phyloP scores from a whole-genome alignment of 2,329 filamentous ascomycete genomes.

The Xylaria sp. region DNA sequence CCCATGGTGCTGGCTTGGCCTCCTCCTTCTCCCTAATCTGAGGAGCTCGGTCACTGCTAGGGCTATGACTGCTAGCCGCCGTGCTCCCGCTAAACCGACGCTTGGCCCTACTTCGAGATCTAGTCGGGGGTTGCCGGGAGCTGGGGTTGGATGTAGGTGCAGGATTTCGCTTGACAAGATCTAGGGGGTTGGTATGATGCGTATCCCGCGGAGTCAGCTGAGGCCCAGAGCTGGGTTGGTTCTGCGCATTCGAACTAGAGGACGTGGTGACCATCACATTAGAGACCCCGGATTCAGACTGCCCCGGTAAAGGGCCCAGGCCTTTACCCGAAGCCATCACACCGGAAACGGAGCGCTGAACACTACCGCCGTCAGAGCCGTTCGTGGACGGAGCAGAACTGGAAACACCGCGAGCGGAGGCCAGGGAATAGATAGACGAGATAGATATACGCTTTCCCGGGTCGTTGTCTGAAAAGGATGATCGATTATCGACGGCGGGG shows the following conservation, averaged over 20 bases:
- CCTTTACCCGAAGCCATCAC: conserved; percentile 49
- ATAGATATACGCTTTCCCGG: conserved; percentile 67
- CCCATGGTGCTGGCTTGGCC: conserved; percentile 61
- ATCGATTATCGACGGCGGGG: conserved; percentile 47
- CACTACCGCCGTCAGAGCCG: conserved; percentile 52
- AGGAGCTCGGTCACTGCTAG: conserved; percentile 68
- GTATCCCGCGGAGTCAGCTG: conserved; percentile 50
- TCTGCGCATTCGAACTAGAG: conserved; percentile 48
- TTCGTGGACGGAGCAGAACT: conserved; percentile 56
- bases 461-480: conserved; percentile 53
- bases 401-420: conserved; percentile 58
- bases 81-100: conserved; percentile 82
- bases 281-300: conserved; percentile 55
- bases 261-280: conserved; percentile 59
- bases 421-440: conserved; percentile 72
- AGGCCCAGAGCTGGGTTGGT: conserved; percentile 44
- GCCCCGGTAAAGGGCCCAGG: conserved; percentile 45
- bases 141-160: conserved; percentile 35
- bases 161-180: conserved; percentile 49
- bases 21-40: conserved; percentile 62
- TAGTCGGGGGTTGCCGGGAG: conserved; percentile 48
- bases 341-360: conserved; percentile 47
- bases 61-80: conserved; percentile 78
- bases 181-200: conserved; percentile 45
- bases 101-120: conserved; percentile 70